A percentile compares a stretch with the other conserved stretches of the same genome.
These are phyloP conservation scores for Pleomassaria siparia DNA, from an alignment of 2,329 filamentous ascomycete species.

Conservation along the genomic window DNA sequence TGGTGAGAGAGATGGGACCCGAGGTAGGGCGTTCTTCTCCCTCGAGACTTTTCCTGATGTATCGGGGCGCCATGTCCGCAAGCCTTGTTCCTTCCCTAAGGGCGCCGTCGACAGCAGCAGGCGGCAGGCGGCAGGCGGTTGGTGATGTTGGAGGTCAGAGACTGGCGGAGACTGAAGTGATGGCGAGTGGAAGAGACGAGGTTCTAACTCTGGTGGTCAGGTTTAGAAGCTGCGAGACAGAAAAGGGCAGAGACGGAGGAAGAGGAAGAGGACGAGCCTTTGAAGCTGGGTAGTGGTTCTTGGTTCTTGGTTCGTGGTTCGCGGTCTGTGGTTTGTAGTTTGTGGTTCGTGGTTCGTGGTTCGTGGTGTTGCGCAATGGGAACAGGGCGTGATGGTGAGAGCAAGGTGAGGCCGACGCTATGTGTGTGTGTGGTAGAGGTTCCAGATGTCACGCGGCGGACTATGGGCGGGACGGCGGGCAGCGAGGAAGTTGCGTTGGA, in stretches of 20 bases:
- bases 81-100: constrained; percentile 20
- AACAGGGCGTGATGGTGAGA: no score
- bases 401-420: no score
- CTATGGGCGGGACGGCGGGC: not conserved
- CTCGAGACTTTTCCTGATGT: constrained; percentile 13
- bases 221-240: not conserved
- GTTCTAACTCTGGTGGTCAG: constrained; percentile 8
- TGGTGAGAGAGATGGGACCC: constrained; percentile 16
- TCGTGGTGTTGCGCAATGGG: not conserved
- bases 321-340: no score
- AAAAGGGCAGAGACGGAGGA: not conserved
- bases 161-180: constrained; percentile 14
- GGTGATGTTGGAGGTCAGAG: constrained; percentile 1
- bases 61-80: constrained; percentile 34
- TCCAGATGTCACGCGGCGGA: not conserved
- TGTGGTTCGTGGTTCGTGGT: no score
- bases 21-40: constrained; percentile 16
- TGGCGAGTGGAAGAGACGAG: constrained; percentile 14
- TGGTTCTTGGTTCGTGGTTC: no score
- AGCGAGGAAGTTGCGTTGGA: not conserved
- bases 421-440: no score
- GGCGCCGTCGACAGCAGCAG: no score
- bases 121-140: not conserved
- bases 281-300: no score
- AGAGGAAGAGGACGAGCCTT: not conserved